A percentile compares a stretch with the other conserved stretches of the same genome.
Evolutionary conservation across 768 basidiomycete species (phyloP).

Genomic region (Rhodotorula diobovata): DNA sequence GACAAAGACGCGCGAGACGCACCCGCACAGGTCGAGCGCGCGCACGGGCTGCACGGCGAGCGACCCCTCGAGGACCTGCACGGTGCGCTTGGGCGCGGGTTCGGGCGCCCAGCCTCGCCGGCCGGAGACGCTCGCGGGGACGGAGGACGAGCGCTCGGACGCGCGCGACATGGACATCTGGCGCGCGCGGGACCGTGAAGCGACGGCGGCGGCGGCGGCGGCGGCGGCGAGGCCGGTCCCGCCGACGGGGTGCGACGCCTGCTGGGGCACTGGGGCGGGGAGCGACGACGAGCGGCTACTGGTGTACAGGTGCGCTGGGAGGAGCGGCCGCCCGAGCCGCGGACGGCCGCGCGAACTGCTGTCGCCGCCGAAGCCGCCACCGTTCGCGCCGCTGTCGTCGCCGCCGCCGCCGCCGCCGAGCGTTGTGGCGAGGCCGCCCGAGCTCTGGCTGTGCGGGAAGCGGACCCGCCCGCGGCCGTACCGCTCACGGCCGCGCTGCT

Average conservation of each 20-base stretch:
- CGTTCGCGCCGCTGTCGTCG: neutral
- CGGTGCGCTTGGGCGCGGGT: conserved; percentile 23
- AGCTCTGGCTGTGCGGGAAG: conserved; percentile 1
- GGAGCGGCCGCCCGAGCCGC: conserved; percentile 3
- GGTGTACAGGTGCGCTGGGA: conserved; percentile 1
- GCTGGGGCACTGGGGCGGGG: conserved; percentile 53
- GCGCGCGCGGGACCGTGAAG: conserved; percentile 4
- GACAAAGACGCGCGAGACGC: conserved; percentile 84
- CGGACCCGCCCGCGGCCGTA: conserved; percentile 4
- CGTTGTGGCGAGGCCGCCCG: neutral
- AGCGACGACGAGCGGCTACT: neutral
- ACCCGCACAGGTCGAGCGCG: conserved; percentile 89
- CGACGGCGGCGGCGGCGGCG: neutral
- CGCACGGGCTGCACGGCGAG: conserved; percentile 56
- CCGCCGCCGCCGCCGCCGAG: neutral
- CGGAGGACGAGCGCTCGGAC: conserved; percentile 27
- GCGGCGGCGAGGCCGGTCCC: neutral
- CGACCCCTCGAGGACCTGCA: conserved; percentile 59
- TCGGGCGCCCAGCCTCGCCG: conserved; percentile 9
- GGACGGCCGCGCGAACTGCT: neutral
- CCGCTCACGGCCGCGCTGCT: conserved; percentile 26
- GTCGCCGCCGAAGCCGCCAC: neutral
- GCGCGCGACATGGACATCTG: conserved; percentile 12
- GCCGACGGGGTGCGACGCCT: neutral
- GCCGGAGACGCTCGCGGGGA: conserved; percentile 19